phyloP scores from a whole-genome alignment of 2,329 filamentous ascomycete genomes.

The Clonostachys sp. region DNA sequence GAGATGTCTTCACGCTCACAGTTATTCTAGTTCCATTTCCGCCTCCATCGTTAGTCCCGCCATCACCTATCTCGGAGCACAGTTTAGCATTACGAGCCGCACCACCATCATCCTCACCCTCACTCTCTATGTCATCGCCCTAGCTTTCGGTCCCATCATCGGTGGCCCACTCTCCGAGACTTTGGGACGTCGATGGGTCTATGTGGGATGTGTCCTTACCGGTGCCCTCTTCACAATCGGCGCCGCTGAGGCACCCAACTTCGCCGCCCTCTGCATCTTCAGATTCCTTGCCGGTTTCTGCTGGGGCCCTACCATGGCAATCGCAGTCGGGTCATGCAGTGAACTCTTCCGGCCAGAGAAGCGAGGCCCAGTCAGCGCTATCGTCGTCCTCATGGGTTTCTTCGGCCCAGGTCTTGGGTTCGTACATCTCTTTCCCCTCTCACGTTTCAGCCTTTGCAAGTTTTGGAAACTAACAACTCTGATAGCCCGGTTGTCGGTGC shows the following conservation, averaged over 20 bases:
- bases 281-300: constrained; percentile 53
- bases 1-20: neutral
- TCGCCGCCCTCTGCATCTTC: constrained; percentile 45
- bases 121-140: constrained; percentile 54
- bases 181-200: constrained; percentile 49
- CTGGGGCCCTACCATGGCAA: constrained; percentile 41
- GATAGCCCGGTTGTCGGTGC: constrained; percentile 38
- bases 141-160: constrained; percentile 55
- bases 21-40: too few species aligned
- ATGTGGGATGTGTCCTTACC: constrained; percentile 35
- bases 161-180: constrained; percentile 56
- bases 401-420: constrained; percentile 45
- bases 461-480: neutral
- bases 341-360: constrained; percentile 33
- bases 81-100: constrained; percentile 9
- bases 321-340: constrained; percentile 47
- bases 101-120: constrained; percentile 55
- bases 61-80: too few species aligned
- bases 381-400: constrained; percentile 44
- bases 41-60: too few species aligned
- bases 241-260: constrained; percentile 42
- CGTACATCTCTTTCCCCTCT: constrained; percentile 8
- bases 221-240: constrained; percentile 53
- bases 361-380: constrained; percentile 28
- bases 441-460: too few species aligned